Evolutionary conservation across 2,329 filamentous ascomycete genomes (phyloP), one percentile per base, ranked within the genome.

Genomic region (Colletotrichum tanaceti): DNA sequence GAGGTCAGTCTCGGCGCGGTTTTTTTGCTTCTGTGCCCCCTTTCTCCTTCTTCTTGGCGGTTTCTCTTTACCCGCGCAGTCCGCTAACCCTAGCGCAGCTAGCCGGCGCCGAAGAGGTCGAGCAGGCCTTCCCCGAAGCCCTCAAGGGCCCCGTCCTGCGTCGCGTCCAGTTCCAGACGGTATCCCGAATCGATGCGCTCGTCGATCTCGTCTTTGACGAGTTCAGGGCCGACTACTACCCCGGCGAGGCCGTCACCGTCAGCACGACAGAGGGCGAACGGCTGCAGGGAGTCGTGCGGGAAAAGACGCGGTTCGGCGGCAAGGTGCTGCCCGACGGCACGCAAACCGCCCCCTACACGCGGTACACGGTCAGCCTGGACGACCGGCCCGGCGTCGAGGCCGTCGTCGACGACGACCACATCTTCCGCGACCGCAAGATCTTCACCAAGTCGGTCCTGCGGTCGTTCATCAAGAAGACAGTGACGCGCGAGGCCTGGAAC

Each of bases 361-460:
- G 92, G 62, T 97, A 97, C 77, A 89, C 93, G 69, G 93, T 97
- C 70, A 91, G 89, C 73, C 84, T 96, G 38, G 87, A 91, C 63
- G 88, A 90, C 68, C 85, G 86, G 44, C 86, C 86, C 1, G 87
- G 88, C 55, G 87, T 93, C 72, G 93, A 97, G 78, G 91, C 90
- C 13, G 83, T 93, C n/a, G 86, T 96, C 20, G 91, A 94, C 73
- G 91, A 93, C 78, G 85, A 91, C 58, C 91, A 97, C 75, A 90
- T 98, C 65, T 91, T 88, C 71, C 91, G 96, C 71, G 94, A 98
- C 76, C 90, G 94, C 60, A 97, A 95, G 74, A 87, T 93, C 54
- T 99, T 98, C 77, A 98, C 95, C 35, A 98, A 99, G 80, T 90
- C 94, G 57, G 94, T 98, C 78, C 84, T 99, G 47, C 90, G 95